Base-by-base conservation (phyloP, 2,329 filamentous ascomycete genomes). In the Xylaria sp. region DNA sequence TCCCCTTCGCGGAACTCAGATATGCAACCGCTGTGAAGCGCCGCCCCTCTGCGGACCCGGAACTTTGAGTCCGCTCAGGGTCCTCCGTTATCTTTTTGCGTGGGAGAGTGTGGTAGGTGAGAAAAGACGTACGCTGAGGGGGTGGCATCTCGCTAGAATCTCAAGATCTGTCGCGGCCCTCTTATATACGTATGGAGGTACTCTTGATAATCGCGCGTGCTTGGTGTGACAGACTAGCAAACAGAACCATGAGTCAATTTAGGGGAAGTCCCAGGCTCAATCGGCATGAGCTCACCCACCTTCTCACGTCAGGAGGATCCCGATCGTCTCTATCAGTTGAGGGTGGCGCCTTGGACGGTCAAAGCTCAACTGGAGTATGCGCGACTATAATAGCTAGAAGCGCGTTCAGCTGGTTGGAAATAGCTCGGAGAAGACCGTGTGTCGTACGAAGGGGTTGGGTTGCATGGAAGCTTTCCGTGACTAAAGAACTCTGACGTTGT, bases 231-330 rank as follows among this genome's bases (percentile, higher is more conserved):
- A 44, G 54, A 51, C 46, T 50, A 52, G 43, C 39, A 51, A 48
- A 51, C 53, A 48, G 45, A 44, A 50, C 53, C 54, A 56, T 61
- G 58, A 59, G 55, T 55, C 52, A 61, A 61, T 60, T 61, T n/a
- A n/a, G n/a, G 59, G 58, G 58, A 61, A 61, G 52, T 56, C 55
- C 50, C 55, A 59, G 56, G 58, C 55, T 55, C 58, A 59, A 61
- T 61, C 55, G 54, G 58, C 55, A 52, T 20, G 47, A 42, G 55
- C 52, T 54, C 49, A 40, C 44, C 55, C 54, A 51, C 49, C 44
- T 22, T 37, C 11, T 34, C 29, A 34, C 29, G 29, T 34, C 29
- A 34, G 29, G 16, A 34, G 29, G 29, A 34, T 34, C 29, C n/a
- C 29, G 29, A 34, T 34, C 29, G 29, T 34, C 29, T 34, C 16